A percentile compares a stretch with the other conserved stretches of the same genome.
Conservation (phyloP, 768 basidiomycete genomes). For the Hygrophorus russula region DNA sequence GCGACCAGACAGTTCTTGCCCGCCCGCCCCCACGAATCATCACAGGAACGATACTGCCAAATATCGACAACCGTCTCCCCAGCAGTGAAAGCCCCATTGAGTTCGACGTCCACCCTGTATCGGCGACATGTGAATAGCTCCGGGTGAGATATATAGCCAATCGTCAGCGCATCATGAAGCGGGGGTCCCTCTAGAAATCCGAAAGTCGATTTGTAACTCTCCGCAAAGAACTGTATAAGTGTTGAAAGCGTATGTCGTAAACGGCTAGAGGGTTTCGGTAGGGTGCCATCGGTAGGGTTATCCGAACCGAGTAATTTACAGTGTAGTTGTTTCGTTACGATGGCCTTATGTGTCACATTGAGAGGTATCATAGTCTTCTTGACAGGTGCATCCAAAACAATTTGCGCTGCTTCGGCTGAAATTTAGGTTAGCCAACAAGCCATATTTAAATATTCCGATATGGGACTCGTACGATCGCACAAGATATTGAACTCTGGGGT, state of each 20-base stretch:
- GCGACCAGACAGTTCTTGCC: conserved; percentile 74
- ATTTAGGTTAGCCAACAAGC: not conserved
- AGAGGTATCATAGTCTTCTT: conserved; percentile 72
- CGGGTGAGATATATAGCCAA: conserved; percentile 66
- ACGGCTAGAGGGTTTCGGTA: conserved; percentile 26
- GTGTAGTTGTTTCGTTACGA: conserved; percentile 51
- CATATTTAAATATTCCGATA: not conserved
- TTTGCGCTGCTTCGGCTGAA: conserved; percentile 71
- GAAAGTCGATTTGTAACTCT: conserved; percentile 61
- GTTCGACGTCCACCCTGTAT: conserved; percentile 79
- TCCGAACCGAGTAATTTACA: conserved; percentile 34
- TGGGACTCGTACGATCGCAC: conserved; percentile 57
- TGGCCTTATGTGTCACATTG: conserved; percentile 81
- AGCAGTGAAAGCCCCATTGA: conserved; percentile 47
- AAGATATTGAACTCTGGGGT: conserved; percentile 65
- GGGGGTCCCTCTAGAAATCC: conserved; percentile 83
- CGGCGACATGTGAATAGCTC: conserved; percentile 50
- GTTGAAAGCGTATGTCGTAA: conserved; percentile 70
- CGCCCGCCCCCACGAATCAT: conserved; percentile 58
- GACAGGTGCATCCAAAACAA: conserved; percentile 63
- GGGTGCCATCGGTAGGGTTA: conserved; percentile 10
- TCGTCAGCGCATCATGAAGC: conserved; percentile 75
- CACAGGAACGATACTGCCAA: conserved; percentile 48
- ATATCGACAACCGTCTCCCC: conserved; percentile 80
- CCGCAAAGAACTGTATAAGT: conserved; percentile 63